Percentiles rank a stretch among this genome's conserved stretches.
phyloP scores from a whole-genome alignment of 176 grass and related monocot species.

The Oryza brachyantha region DNA sequence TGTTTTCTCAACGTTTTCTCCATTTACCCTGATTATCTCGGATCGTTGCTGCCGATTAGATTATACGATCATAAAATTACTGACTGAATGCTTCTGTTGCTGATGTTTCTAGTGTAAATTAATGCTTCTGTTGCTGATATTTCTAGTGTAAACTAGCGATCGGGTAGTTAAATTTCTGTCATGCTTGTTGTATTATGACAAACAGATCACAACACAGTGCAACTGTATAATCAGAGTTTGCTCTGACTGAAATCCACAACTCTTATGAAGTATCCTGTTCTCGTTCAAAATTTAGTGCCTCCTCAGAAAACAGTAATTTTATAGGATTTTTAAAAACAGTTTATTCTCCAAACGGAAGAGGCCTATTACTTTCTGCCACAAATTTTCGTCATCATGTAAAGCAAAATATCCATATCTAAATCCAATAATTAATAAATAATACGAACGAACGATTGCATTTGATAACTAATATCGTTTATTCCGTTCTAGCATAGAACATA shows the following conservation, averaged over 20 bases:
- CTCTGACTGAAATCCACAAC: background rate
- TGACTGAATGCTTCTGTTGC: background rate
- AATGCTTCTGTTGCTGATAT: no score
- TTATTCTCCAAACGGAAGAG: no score
- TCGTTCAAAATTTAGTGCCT: background rate
- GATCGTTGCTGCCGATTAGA: background rate
- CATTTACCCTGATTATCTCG: background rate
- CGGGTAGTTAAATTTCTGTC: conserved; percentile 11
- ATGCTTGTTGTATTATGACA: background rate
- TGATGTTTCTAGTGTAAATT: no score
- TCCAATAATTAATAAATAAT: background rate
- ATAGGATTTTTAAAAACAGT: no score
- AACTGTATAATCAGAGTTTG: background rate
- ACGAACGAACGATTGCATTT: background rate
- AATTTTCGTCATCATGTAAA: background rate
- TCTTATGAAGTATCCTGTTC: background rate
- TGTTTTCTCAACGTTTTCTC: background rate
- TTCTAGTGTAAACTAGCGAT: conserved; percentile 34
- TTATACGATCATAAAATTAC: no score
- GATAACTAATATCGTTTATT: background rate
- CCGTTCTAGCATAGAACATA: background rate
- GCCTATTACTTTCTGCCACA: background rate
- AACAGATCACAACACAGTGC: background rate
- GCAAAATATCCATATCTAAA: background rate
- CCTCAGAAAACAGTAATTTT: no score